phyloP scores from a whole-genome alignment of 1,139 yeast genomes.

The Saccharomyces pastorianus region DNA sequence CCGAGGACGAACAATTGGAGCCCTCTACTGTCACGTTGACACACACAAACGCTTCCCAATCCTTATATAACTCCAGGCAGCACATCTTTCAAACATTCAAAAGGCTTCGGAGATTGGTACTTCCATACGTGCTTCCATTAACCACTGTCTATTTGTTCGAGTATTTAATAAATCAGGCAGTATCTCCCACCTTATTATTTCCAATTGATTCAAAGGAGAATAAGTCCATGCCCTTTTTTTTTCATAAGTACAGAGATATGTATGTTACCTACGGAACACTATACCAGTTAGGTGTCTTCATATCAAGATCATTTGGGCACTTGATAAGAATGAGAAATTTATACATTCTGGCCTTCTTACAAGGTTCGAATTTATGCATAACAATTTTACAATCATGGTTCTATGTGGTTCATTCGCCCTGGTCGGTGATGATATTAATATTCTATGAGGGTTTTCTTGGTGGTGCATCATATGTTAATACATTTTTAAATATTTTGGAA shows the following conservation, averaged over 20 bases:
- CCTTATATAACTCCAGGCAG: not conserved
- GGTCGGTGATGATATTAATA: constrained; percentile 52
- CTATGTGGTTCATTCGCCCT: constrained; percentile 55
- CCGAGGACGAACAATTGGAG: not conserved
- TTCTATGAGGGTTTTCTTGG: constrained; percentile 87
- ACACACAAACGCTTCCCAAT: not conserved
- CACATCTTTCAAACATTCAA: not conserved
- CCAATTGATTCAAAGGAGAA: constrained; percentile 43
- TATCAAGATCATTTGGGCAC: constrained; percentile 76
- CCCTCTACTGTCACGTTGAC: not conserved
- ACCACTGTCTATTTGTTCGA: constrained; percentile 78
- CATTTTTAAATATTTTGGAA: constrained; percentile 72
- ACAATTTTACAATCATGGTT: constrained; percentile 58
- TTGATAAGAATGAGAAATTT: constrained; percentile 52
- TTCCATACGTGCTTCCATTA: constrained; percentile 77
- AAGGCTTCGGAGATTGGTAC: constrained; percentile 30
- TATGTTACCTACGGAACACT: constrained; percentile 90
- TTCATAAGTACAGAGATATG: constrained; percentile 66
- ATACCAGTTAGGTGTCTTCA: constrained; percentile 86
- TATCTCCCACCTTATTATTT: constrained; percentile 77
- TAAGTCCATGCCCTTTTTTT: constrained; percentile 32
- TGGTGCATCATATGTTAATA: constrained; percentile 83
- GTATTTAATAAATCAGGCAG: constrained; percentile 84
- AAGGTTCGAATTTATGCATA: constrained; percentile 53
- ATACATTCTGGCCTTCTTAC: constrained; percentile 58